Base-by-base conservation (phyloP, 257 asterid genomes). In the Solanum dulcamara region DNA sequence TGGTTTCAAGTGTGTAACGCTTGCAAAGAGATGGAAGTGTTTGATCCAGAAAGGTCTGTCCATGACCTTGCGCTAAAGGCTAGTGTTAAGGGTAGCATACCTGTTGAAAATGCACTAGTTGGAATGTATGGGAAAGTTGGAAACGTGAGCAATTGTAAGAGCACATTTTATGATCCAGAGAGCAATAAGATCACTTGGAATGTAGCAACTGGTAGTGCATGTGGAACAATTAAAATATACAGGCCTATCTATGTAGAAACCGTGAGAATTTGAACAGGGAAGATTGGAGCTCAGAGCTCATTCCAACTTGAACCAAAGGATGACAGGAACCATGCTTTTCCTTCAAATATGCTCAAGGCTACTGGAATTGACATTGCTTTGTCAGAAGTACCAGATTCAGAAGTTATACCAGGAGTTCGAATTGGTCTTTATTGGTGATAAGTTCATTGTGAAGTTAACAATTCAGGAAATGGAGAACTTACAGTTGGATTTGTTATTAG, bases 381-480 rank as follows among this genome's bases (percentile, higher is more conserved):
- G 75, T 96, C 99, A 70, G 98, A 96, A 90, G 90, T 96, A 85
- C 98, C 99, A 89, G 90, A 87, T 88, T 91, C 97, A 80, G 87
- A 93, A 86, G 81, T 93, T 87, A 83, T 96, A 85, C 98, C 98
- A 83, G 99, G 98, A 46, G 98, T 96, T 60, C 93, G 97, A 83
- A 87, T 96, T 90, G 99, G 99, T 84, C 96, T 94, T 94, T 67
- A 89, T 93, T 90, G 95, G 84, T 84, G 97, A 93, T 86, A 89
- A 87, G 89, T 92, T 93, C 88, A 90, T 93, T 84, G 95, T 94
- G 84, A 96, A 96, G 88, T 98, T 98, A 85, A 94, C 97, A 80
- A 92, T 89, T 14, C 89, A 89, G 93, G 98, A 96, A 92, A 93
- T 96, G 91, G 99, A 94, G 89, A 90, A 86, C 86, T 96, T 98